phyloP scores from a whole-genome alignment of 768 basidiomycete species.

The Pleurotus ostreatus region DNA sequence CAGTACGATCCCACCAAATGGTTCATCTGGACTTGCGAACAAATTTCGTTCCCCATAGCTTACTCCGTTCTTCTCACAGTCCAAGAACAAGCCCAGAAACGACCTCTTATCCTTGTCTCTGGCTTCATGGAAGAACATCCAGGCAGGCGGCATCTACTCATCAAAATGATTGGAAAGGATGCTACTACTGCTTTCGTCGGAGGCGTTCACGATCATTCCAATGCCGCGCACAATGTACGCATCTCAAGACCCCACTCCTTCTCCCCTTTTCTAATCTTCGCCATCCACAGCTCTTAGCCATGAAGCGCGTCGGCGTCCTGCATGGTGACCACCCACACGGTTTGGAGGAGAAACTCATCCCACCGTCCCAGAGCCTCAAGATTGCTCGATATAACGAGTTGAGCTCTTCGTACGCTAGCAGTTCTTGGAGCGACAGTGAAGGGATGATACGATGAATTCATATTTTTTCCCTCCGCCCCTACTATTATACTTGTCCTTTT shows the following conservation, averaged over 20 bases:
- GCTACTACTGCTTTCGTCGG: slow-evolving; percentile 95
- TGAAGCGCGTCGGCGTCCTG: slow-evolving; percentile 58
- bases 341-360: slow-evolving; percentile 43
- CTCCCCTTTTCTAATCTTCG: background rate
- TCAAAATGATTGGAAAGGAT: slow-evolving; percentile 85
- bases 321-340: slow-evolving; percentile 46
- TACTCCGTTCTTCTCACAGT: slow-evolving; percentile 34
- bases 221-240: slow-evolving; percentile 80
- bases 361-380: slow-evolving; percentile 36
- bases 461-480: too few species aligned
- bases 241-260: background rate
- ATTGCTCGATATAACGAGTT: slow-evolving; percentile 14
- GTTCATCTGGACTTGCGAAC: slow-evolving; percentile 68
- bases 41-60: slow-evolving; percentile 22
- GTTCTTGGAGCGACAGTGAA: slow-evolving; percentile 11
- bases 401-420: slow-evolving; percentile 6
- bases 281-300: slow-evolving; percentile 38
- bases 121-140: slow-evolving; percentile 96
- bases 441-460: slow-evolving; percentile 9
- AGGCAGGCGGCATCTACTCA: slow-evolving; percentile 80
- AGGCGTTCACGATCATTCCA: slow-evolving; percentile 85
- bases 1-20: slow-evolving; percentile 93
- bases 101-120: slow-evolving; percentile 81
- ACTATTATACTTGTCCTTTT: too few species aligned
- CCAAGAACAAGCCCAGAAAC: slow-evolving; percentile 73